Evolutionary conservation across 2,329 filamentous ascomycete genomes (phyloP).

Genomic region (Penicillium janthinellum): DNA sequence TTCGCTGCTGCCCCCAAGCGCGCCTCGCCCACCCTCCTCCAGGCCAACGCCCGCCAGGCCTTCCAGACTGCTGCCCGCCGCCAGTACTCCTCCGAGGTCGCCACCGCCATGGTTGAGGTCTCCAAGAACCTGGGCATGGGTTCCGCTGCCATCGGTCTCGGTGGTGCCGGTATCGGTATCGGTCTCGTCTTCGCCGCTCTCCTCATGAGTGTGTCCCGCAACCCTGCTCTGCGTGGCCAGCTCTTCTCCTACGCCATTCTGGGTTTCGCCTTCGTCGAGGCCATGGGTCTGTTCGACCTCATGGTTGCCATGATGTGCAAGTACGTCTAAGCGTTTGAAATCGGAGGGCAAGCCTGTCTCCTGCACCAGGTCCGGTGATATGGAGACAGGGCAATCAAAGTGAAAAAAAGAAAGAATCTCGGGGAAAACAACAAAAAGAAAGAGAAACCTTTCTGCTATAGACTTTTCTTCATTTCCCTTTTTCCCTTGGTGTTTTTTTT

Average conservation of each 20-base stretch:
- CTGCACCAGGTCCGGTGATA: background rate
- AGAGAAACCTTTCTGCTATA: conserved; percentile 9
- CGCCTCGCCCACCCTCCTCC: conserved; percentile 67
- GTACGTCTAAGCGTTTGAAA: conserved; percentile 59
- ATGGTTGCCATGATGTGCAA: conserved; percentile 95
- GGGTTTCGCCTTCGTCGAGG: conserved; percentile 93
- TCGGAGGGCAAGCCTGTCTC: background rate
- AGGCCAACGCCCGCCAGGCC: conserved; percentile 66
- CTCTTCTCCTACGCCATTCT: conserved; percentile 96
- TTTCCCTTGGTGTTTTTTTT: background rate
- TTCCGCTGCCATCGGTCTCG: conserved; percentile 86
- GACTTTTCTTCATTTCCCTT: conserved; percentile 19
- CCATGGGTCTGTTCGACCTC: conserved; percentile 75
- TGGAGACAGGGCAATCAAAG: background rate
- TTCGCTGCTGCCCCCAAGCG: conserved; percentile 77
- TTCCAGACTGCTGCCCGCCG: conserved; percentile 63
- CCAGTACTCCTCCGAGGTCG: conserved; percentile 85
- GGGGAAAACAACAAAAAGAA: background rate
- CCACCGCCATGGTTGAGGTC: conserved; percentile 81
- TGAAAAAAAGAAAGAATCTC: background rate
- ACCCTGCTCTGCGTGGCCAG: conserved; percentile 91
- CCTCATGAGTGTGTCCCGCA: conserved; percentile 86
- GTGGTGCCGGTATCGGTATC: conserved; percentile 92
- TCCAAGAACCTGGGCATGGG: conserved; percentile 91
- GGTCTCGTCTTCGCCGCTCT: conserved; percentile 91